phyloP scores from a whole-genome alignment of 1,284 basidiomycete genomes.

The Calocybe gambosa region DNA sequence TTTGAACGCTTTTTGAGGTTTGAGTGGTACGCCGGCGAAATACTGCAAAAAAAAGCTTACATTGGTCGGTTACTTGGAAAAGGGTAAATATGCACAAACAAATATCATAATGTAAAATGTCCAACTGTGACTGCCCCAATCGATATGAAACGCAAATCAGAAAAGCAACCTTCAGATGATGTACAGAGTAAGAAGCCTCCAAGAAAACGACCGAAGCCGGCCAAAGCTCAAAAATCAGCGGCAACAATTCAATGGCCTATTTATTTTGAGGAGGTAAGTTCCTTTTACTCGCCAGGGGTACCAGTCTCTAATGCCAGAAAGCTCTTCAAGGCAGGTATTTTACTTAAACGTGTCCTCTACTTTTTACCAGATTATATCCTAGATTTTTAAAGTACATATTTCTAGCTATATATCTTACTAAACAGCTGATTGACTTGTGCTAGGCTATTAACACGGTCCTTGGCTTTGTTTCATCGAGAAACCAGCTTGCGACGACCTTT shows the following conservation, averaged over 20 bases:
- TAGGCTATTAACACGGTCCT: slow-evolving; percentile 88
- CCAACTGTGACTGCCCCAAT: background rate
- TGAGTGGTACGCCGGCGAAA: background rate
- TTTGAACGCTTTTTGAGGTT: background rate
- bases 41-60: background rate
- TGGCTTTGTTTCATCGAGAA: slow-evolving; percentile 80
- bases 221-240: slow-evolving; percentile 1
- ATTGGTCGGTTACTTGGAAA: no score
- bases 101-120: background rate
- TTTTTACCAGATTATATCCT: background rate
- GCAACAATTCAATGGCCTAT: slow-evolving; percentile 42
- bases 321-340: slow-evolving; percentile 15
- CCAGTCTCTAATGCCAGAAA: slow-evolving; percentile 1
- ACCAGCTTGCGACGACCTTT: slow-evolving; percentile 80
- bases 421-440: background rate
- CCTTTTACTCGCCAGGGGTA: background rate
- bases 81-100: no score
- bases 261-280: slow-evolving; percentile 50
- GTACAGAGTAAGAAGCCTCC: background rate
- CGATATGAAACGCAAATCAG: slow-evolving; percentile 13
- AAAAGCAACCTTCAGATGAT: slow-evolving; percentile 1
- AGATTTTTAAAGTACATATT: slow-evolving; percentile 34
- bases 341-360: background rate
- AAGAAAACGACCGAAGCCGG: slow-evolving; percentile 4
- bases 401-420: background rate